Evolutionary conservation across 2,329 filamentous ascomycete genomes (phyloP).

Genomic region (Ophiobolus disseminans): DNA sequence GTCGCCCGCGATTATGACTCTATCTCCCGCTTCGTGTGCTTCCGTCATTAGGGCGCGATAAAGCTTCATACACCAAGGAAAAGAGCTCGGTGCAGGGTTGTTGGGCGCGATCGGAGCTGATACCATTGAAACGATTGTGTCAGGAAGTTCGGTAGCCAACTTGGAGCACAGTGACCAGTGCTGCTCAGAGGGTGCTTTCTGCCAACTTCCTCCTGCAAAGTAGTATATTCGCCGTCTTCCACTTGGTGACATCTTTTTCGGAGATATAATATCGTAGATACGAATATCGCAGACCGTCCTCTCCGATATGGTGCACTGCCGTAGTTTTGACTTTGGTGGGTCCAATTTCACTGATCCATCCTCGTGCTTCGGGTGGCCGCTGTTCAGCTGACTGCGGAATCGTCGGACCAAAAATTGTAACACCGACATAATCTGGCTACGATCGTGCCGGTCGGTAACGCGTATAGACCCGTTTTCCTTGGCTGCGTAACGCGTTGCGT

Average conservation of each 20-base stretch:
- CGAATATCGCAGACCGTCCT: slow-evolving; percentile 53
- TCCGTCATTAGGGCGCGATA: slow-evolving; percentile 53
- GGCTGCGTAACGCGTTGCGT: slow-evolving; percentile 6
- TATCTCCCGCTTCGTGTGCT: slow-evolving; percentile 50
- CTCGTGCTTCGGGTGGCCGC: slow-evolving; percentile 39
- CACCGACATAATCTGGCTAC: slow-evolving; percentile 48
- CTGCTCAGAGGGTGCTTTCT: slow-evolving; percentile 56
- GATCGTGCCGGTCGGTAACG: slow-evolving; percentile 48
- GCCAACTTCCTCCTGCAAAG: slow-evolving; percentile 65
- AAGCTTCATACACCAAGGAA: slow-evolving; percentile 57
- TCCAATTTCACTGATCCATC: slow-evolving; percentile 52
- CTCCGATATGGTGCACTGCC: slow-evolving; percentile 49
- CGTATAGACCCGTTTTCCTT: slow-evolving; percentile 32
- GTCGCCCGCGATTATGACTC: slow-evolving; percentile 61
- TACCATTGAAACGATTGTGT: slow-evolving; percentile 56
- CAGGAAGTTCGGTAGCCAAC: slow-evolving; percentile 52
- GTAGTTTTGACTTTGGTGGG: slow-evolving; percentile 42
- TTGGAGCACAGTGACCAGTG: slow-evolving; percentile 62
- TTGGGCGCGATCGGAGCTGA: slow-evolving; percentile 63
- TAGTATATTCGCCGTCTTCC: slow-evolving; percentile 57
- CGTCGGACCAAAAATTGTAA: slow-evolving; percentile 49
- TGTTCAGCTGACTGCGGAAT: slow-evolving; percentile 47
- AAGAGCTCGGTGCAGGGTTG: slow-evolving; percentile 56
- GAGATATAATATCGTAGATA: slow-evolving; percentile 54
- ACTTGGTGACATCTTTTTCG: slow-evolving; percentile 8